phyloP scores from a whole-genome alignment of 2,329 filamentous ascomycete species.

The Pseudogymnoascus pannorum region DNA sequence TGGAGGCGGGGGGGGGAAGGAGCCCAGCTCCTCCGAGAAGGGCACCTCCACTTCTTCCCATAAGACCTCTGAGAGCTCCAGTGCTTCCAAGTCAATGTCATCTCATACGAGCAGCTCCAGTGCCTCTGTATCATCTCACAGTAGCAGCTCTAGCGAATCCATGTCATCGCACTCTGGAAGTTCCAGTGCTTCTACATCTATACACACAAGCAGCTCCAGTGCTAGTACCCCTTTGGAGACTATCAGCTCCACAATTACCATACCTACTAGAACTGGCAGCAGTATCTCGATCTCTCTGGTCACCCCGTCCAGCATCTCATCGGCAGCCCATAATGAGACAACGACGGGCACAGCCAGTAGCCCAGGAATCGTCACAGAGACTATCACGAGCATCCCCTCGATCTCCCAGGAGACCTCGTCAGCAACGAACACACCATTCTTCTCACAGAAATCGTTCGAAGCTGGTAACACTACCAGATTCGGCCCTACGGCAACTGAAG shows the following conservation, averaged over 20 bases:
- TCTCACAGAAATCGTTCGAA: conserved; percentile 1
- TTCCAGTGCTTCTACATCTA: neutral
- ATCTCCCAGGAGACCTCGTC: neutral
- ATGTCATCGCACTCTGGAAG: neutral
- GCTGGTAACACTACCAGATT: conserved; percentile 3
- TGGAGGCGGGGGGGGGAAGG: neutral
- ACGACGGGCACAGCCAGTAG: neutral
- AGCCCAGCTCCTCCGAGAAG: neutral
- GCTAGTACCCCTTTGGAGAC: neutral
- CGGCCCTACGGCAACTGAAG: neutral
- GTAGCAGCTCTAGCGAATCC: neutral
- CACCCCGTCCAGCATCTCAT: neutral
- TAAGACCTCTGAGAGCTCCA: neutral
- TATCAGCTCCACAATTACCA: neutral
- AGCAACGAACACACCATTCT: neutral
- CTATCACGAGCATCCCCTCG: neutral
- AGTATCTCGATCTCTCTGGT: neutral
- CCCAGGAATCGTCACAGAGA: neutral
- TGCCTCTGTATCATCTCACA: neutral
- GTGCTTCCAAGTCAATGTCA: neutral
- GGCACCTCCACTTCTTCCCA: neutral
- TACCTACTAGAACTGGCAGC: neutral
- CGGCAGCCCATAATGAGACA: neutral
- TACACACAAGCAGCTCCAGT: neutral
- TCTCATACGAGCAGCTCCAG: neutral